Evolutionary conservation across 208 protist genomes (phyloP), one percentile per base, ranked within the genome.

Genomic region (Acanthamoeba castellanii): DNA sequence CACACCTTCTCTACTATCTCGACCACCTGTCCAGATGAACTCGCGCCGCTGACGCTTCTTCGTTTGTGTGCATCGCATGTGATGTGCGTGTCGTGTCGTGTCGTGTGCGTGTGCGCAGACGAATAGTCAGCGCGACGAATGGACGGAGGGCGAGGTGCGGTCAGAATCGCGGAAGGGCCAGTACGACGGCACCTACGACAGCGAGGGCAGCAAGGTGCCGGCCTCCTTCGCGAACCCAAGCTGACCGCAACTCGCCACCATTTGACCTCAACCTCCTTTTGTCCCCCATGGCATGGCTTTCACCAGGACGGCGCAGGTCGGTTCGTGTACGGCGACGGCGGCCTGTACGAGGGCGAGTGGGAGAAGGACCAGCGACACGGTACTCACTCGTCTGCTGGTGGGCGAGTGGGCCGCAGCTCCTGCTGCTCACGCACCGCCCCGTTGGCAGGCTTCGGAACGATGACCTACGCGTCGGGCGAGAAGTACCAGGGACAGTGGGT

Each of bases 401-500:
- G 4, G 42, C 42, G 42, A 45, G 42, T 45, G 42, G 4, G 4
- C 4, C 4, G 42, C 42, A 45, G 42, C 30, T 27, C 50, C 7
- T 50, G 72, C 32, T 27, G 27, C 66, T 16, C 66, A 74, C n/a
- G 4, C 42, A 74, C 11, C 66, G 66, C n/a, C 13, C 66, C 7
- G 18, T 13, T 25, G 66, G 20, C 25, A 88, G 81, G 81, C 18
- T 92, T 57, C 27, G 87, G 87, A 6, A 92, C 61, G 37, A 68
- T 92, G 87, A 32, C 37, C 20, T 92, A 92, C 61, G 87, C 55
- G 20, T 57, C 87, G 25, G 87, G 87, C 27, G 87, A 92, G 61
- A 92, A 92, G 59, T 92, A 92, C 25, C 87, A 92, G 42, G 87
- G 87, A 0, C 87, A 92, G 64, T 92, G 87, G 87, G 61, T 76